phyloP scores from a whole-genome alignment of 352 stramenopile species.

The Globisporangium emineosum region DNA sequence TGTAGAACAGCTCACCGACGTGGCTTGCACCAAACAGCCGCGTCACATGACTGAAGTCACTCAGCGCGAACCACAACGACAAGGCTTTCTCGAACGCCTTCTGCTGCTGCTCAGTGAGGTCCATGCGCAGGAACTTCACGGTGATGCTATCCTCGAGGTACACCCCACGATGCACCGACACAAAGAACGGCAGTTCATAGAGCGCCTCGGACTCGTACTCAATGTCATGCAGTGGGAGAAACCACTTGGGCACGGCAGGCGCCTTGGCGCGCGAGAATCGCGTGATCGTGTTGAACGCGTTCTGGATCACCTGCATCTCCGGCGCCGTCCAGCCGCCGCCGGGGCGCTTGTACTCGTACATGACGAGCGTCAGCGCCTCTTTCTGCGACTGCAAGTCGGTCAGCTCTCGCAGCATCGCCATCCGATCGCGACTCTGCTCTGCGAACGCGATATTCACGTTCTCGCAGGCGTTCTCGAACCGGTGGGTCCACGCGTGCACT shows the following conservation, averaged over 20 bases:
- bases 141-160: neutral
- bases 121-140: neutral
- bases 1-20: constrained; percentile 8
- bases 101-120: neutral
- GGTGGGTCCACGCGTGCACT: constrained; percentile 8
- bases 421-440: constrained; percentile 12
- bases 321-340: neutral
- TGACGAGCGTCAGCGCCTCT: constrained; percentile 11
- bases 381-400: constrained; percentile 3
- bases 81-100: neutral
- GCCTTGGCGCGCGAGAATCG: constrained; percentile 15
- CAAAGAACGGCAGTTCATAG: neutral
- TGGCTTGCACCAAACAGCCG: constrained; percentile 9
- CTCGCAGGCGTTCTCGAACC: constrained; percentile 13
- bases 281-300: constrained; percentile 20
- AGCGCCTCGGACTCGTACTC: neutral
- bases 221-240: constrained; percentile 11
- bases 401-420: constrained; percentile 13
- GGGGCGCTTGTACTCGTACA: constrained; percentile 18
- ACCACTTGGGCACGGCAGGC: constrained; percentile 5
- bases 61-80: neutral
- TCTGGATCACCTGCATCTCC: constrained; percentile 9
- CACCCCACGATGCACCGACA: neutral
- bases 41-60: neutral
- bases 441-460: constrained; percentile 4